These are phyloP conservation scores for Aspergillus steynii DNA, from an alignment of 495 filamentous ascomycete genomes.

Conservation along the genomic window DNA sequence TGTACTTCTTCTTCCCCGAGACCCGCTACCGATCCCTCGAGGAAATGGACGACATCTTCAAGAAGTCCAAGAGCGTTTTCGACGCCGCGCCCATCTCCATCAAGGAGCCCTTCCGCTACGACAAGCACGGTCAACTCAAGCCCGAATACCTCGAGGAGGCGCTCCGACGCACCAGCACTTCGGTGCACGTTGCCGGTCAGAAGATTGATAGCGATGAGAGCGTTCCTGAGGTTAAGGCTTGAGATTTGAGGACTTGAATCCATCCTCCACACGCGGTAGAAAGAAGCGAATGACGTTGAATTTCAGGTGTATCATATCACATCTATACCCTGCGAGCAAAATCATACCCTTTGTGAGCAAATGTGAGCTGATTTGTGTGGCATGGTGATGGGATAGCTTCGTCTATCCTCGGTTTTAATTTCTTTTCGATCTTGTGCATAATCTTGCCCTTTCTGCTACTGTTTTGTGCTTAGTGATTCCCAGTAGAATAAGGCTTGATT, in stretches of 20 bases:
- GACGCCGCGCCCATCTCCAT: slow-evolving; percentile 58
- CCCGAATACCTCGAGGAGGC: slow-evolving; percentile 32
- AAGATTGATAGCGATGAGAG: slow-evolving; percentile 42
- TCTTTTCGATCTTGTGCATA: not conserved
- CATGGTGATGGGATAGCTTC: not conserved
- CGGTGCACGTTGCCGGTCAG: slow-evolving; percentile 17
- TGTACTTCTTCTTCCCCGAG: slow-evolving; percentile 75
- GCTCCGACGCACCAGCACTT: slow-evolving; percentile 8
- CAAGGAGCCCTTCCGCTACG: slow-evolving; percentile 63
- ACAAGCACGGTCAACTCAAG: slow-evolving; percentile 63
- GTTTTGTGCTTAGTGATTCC: not conserved
- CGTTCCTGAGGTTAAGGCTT: slow-evolving; percentile 23
- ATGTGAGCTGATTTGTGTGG: not conserved
- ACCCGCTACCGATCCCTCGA: slow-evolving; percentile 69
- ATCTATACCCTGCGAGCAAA: not conserved
- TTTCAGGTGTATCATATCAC: not conserved
- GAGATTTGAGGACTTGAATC: not conserved
- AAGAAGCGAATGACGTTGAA: not conserved
- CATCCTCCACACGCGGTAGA: not conserved
- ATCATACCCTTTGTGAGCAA: not conserved
- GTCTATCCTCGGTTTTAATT: not conserved
- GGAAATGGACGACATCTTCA: slow-evolving; percentile 75
- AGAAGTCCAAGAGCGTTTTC: slow-evolving; percentile 54
- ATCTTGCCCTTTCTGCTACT: not conserved
- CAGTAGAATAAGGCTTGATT: not conserved